Conservation (phyloP, 2,329 filamentous ascomycete genomes). For the Emmonsia crescens region DNA sequence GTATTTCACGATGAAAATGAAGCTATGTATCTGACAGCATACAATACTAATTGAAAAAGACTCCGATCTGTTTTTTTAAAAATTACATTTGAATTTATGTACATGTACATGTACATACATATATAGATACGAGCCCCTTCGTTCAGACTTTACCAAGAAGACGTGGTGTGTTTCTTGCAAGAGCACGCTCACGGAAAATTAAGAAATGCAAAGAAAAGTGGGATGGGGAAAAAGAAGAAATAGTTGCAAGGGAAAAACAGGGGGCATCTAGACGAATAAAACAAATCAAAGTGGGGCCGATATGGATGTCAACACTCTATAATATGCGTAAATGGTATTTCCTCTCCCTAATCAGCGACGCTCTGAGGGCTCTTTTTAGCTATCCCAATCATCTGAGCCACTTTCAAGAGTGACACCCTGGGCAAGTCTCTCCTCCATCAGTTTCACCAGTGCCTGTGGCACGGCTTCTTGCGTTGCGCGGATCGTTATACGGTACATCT, state of each 20-base stretch:
- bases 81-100: slow-evolving; percentile 3
- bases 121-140: slow-evolving; percentile 3
- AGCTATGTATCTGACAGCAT: neutral
- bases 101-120: neutral
- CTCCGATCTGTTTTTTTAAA: neutral
- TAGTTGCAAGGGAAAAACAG: neutral
- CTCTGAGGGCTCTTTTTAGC: neutral
- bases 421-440: slow-evolving; percentile 76
- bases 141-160: neutral
- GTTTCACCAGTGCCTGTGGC: slow-evolving; percentile 64
- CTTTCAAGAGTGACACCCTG: slow-evolving; percentile 31
- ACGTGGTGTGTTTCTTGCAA: neutral
- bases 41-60: neutral
- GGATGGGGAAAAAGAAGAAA: neutral
- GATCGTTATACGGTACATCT: slow-evolving; percentile 95
- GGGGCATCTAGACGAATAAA: neutral
- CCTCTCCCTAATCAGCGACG: neutral
- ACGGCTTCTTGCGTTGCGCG: slow-evolving; percentile 87
- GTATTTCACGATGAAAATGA: neutral
- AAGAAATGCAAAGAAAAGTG: neutral
- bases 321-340: neutral
- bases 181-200: neutral
- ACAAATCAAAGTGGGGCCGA: neutral
- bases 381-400: slow-evolving; percentile 6
- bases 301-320: neutral